Evolutionary conservation across 2,329 filamentous ascomycete species (phyloP).

Genomic region (Pseudopyrenochaeta lycopersici): DNA sequence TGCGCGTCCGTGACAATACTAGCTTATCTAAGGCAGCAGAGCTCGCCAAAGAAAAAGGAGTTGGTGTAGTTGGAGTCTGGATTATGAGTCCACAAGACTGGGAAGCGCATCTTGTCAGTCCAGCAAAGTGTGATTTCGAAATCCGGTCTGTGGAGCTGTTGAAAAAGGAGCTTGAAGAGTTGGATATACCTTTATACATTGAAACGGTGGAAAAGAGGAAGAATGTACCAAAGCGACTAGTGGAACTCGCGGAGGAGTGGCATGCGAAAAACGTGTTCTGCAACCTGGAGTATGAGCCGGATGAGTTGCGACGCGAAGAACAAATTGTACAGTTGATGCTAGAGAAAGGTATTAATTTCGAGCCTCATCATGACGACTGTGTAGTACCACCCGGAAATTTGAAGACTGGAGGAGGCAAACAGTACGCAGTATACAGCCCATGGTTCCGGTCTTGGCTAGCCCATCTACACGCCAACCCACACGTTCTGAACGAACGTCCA

Average conservation of each 20-base stretch:
- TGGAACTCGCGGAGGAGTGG: slow-evolving; percentile 75
- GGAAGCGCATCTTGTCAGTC: slow-evolving; percentile 78
- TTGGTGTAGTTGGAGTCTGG: slow-evolving; percentile 80
- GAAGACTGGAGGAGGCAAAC: slow-evolving; percentile 72
- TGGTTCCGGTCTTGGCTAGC: slow-evolving; percentile 83
- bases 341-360: slow-evolving; percentile 71
- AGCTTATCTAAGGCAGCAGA: slow-evolving; percentile 72
- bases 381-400: slow-evolving; percentile 79
- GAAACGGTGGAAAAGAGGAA: slow-evolving; percentile 75
- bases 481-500: slow-evolving; percentile 70
- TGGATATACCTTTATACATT: slow-evolving; percentile 81
- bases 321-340: slow-evolving; percentile 69
- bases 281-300: slow-evolving; percentile 92
- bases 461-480: slow-evolving; percentile 73
- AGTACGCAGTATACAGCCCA: slow-evolving; percentile 84
- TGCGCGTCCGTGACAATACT: slow-evolving; percentile 78
- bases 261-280: slow-evolving; percentile 77
- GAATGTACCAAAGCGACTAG: slow-evolving; percentile 67
- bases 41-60: slow-evolving; percentile 70
- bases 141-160: slow-evolving; percentile 75
- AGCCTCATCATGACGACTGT: slow-evolving; percentile 82
- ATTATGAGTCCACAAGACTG: slow-evolving; percentile 85
- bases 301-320: slow-evolving; percentile 83
- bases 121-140: slow-evolving; percentile 81
- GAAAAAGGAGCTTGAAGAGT: slow-evolving; percentile 69